Evolutionary conservation across 2,329 filamentous ascomycete genomes (phyloP).

Genomic region (Mollisiaceae sp.): DNA sequence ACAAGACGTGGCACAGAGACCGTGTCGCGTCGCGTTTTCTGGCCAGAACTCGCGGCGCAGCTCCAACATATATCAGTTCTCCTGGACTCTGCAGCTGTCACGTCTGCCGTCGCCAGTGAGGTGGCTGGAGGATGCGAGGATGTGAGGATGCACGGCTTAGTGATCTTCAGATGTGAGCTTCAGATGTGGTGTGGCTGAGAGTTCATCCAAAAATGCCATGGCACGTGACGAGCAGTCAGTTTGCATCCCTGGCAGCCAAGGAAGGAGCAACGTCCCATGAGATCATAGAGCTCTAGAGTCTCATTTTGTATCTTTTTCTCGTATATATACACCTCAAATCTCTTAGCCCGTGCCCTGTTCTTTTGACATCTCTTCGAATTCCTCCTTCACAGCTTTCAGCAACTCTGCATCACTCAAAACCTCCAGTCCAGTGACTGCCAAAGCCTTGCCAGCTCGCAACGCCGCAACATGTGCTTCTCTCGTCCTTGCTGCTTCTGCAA

Average conservation of each 20-base stretch:
- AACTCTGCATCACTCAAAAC: conserved; percentile 50
- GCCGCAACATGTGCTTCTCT: conserved; percentile 32
- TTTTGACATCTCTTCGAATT: conserved; percentile 42
- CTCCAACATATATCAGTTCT: background rate
- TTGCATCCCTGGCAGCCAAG: background rate
- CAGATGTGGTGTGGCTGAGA: background rate
- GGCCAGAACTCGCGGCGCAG: background rate
- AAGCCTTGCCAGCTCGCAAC: conserved; percentile 34
- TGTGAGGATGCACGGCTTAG: no score
- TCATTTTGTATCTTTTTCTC: background rate
- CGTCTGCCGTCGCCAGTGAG: background rate
- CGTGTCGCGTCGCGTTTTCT: background rate
- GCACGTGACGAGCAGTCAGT: background rate
- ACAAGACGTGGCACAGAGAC: background rate
- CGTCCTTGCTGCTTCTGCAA: conserved; percentile 41
- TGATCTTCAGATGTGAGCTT: background rate
- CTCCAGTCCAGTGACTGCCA: conserved; percentile 53
- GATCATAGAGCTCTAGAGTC: background rate
- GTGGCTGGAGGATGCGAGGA: background rate
- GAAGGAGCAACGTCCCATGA: background rate
- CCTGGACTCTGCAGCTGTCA: background rate
- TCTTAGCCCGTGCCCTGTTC: background rate
- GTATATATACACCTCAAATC: no score
- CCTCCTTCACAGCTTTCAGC: conserved; percentile 49
- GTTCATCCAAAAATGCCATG: background rate